A percentile compares a stretch with the other conserved stretches of the same genome.
phyloP scores from a whole-genome alignment of 768 basidiomycete species.

The Trichaptum fuscoviolaceum region DNA sequence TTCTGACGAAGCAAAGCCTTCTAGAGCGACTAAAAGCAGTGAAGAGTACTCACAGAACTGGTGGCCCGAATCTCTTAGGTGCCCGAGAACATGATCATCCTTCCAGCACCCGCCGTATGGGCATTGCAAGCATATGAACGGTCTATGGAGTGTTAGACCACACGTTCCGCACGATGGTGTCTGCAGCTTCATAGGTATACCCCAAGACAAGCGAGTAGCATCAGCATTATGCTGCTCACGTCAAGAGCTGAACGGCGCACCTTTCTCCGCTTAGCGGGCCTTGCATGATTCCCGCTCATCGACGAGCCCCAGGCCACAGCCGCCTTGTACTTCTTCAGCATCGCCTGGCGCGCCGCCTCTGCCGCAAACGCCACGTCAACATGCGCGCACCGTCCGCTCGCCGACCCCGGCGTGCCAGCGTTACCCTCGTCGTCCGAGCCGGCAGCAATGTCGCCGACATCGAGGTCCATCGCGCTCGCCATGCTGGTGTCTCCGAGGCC shows the following conservation, averaged over 20 bases:
- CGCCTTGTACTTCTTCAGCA: slow-evolving; percentile 48
- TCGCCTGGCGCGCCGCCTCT: slow-evolving; percentile 17
- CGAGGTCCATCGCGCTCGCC: neutral
- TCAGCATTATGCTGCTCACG: neutral
- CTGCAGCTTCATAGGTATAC: slow-evolving; percentile 34
- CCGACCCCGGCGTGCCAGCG: too few relatives aligned
- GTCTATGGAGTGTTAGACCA: slow-evolving; percentile 47
- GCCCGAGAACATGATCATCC: slow-evolving; percentile 48
- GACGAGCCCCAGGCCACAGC: slow-evolving; percentile 53
- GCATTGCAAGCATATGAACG: slow-evolving; percentile 73
- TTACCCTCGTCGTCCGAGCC: neutral
- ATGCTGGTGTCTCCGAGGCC: neutral
- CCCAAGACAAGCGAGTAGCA: neutral
- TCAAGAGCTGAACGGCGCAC: slow-evolving; percentile 30
- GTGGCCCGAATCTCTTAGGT: slow-evolving; percentile 56
- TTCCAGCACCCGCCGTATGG: slow-evolving; percentile 66
- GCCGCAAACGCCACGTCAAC: slow-evolving; percentile 33
- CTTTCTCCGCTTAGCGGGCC: slow-evolving; percentile 60
- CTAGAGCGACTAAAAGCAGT: slow-evolving; percentile 5
- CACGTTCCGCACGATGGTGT: slow-evolving; percentile 64
- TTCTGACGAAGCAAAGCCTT: slow-evolving; percentile 1
- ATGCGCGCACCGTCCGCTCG: slow-evolving; percentile 33
- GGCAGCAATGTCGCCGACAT: neutral
- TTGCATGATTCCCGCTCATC: slow-evolving; percentile 35
- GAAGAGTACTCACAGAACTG: slow-evolving; percentile 50